Evolutionary conservation across 495 filamentous ascomycete genomes (phyloP).

Genomic region (Halenospora varia): DNA sequence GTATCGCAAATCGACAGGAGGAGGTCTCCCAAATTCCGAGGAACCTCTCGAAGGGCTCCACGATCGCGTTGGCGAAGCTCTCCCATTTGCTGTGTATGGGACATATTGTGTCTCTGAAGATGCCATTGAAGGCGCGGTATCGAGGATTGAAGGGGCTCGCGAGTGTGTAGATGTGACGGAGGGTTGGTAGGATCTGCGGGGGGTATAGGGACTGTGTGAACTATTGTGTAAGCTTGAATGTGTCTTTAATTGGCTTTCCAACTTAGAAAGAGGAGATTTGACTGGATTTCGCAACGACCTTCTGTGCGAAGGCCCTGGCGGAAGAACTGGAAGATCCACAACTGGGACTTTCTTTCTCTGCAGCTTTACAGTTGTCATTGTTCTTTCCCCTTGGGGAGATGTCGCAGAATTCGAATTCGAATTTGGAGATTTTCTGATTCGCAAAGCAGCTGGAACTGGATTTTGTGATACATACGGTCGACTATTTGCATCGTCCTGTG

Average conservation of each 20-base stretch:
- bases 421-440: constrained; percentile 11
- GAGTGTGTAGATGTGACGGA: constrained; percentile 41
- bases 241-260: constrained; percentile 27
- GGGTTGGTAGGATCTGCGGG: constrained; percentile 43
- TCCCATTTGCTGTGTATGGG: constrained; percentile 28
- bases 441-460: neutral
- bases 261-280: constrained; percentile 18
- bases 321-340: neutral
- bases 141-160: constrained; percentile 34
- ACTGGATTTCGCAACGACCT: constrained; percentile 22
- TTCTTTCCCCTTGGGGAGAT: constrained; percentile 29
- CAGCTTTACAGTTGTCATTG: constrained; percentile 36
- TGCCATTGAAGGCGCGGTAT: constrained; percentile 42
- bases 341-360: constrained; percentile 33
- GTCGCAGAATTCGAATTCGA: constrained; percentile 30
- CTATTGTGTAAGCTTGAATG: constrained; percentile 33
- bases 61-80: constrained; percentile 54
- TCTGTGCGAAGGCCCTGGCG: constrained; percentile 37
- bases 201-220: constrained; percentile 21
- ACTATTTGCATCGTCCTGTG: constrained; percentile 34
- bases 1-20: constrained; percentile 61
- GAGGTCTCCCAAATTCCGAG: constrained; percentile 61
- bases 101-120: constrained; percentile 42
- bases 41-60: constrained; percentile 67
- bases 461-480: constrained; percentile 22